Conservation (phyloP, 306 rosid species). For the Boehmeria nivea region DNA sequence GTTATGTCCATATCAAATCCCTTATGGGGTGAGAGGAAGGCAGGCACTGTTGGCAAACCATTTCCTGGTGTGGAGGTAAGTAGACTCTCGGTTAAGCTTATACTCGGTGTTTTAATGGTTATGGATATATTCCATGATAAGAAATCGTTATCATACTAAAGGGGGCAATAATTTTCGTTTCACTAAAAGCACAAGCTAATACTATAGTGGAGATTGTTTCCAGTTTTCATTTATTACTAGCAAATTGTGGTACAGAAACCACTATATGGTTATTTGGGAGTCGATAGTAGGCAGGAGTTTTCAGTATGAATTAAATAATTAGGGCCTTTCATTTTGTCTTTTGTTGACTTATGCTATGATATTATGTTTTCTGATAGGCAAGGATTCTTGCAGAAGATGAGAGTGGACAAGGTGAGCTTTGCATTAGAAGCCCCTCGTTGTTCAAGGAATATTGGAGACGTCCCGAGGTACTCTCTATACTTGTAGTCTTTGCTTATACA, state of each 20-base stretch:
- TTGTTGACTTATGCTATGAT: slow-evolving; percentile 4
- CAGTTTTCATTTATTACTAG: no score
- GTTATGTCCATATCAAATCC: slow-evolving; percentile 97
- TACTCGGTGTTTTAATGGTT: no score
- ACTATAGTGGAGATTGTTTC: no score
- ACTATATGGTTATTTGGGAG: no score
- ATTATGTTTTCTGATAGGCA: slow-evolving; percentile 42
- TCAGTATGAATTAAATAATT: neutral
- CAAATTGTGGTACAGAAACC: no score
- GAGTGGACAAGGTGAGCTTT: slow-evolving; percentile 65
- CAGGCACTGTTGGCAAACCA: slow-evolving; percentile 93
- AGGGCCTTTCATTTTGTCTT: neutral
- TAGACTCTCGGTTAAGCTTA: neutral
- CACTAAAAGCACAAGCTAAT: no score
- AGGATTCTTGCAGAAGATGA: slow-evolving; percentile 54
- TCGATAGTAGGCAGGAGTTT: neutral
- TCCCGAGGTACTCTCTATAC: slow-evolving; percentile 68
- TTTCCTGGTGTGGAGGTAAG: slow-evolving; percentile 87
- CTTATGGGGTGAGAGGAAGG: slow-evolving; percentile 73
- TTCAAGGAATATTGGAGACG: slow-evolving; percentile 89
- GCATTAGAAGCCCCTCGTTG: slow-evolving; percentile 68
- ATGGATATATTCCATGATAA: no score
- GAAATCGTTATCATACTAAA: no score
- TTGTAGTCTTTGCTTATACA: no score
- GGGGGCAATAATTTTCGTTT: no score